Evolutionary conservation across 129 eudicot species (phyloP), one percentile per base, ranked within the genome.

Genomic region (Pulicaria dysenterica): DNA sequence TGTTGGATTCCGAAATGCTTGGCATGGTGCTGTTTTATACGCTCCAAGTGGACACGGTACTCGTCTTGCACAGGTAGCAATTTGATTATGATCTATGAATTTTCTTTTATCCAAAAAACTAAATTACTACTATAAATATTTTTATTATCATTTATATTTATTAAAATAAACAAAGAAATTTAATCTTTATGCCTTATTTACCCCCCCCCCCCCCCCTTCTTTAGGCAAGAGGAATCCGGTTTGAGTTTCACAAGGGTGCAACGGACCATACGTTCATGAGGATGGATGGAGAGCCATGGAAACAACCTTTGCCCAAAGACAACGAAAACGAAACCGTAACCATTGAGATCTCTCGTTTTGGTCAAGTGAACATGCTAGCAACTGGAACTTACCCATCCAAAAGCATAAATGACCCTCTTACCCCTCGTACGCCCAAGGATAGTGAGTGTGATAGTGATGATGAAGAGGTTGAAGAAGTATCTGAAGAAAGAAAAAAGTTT

Each of bases 1-100:
- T 63, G 99, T 95, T 69, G 99, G 99, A 31, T 95, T 95, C 76
- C 84, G 88, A 79, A 87, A 95, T 79, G 99, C 99, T 75, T 95
- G 99, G 97, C 99, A 95, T 71, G 99, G 99, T 6, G 88, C 93
- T 61, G 91, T 91, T 79, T 82, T 90, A 60, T 82, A 84, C 38
- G 80, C 97, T 62, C 94, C 97, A 67, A 85, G 72, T 37, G 99
- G 99, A 49, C 99, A 95, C 45, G 99, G 99, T 48, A 94, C 91
- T 40, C 99, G 99, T 56, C 97, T 94, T 62, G 99, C 99, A 74
- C 99, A 95, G 99, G 99, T 94, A 67, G 11, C 13, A 45, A 64
- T 8, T 64, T 64, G 51, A 64, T 63, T 46, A 39, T 59, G 9
- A 16, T 14, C 8, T 41, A 16, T 7, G 9, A 5, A 6, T n/a